phyloP scores from a whole-genome alignment of 1,284 basidiomycete genomes.

The Marasmius tenuissimus region DNA sequence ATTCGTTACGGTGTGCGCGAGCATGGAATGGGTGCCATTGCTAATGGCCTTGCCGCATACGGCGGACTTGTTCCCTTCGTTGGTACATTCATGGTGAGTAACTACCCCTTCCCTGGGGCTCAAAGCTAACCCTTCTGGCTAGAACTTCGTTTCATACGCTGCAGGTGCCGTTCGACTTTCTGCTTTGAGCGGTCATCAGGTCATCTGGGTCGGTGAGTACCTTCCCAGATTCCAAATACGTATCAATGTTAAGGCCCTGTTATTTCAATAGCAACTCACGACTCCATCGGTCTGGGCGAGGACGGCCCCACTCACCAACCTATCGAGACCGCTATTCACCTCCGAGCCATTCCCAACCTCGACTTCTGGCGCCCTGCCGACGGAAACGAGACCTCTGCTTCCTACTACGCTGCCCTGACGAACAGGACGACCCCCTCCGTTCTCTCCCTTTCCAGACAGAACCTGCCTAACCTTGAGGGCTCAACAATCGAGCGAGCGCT shows the following conservation, averaged over 20 bases:
- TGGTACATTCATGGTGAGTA: slow-evolving; percentile 80
- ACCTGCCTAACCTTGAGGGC: slow-evolving; percentile 89
- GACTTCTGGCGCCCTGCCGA: slow-evolving; percentile 93
- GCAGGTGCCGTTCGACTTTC: slow-evolving; percentile 91
- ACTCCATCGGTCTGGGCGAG: slow-evolving; percentile 91
- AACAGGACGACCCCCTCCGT: slow-evolving; percentile 81
- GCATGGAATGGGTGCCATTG: slow-evolving; percentile 96
- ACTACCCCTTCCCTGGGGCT: neutral
- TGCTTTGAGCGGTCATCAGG: slow-evolving; percentile 86
- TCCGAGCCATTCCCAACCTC: slow-evolving; percentile 89
- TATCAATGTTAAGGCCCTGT: slow-evolving; percentile 4
- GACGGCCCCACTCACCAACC: slow-evolving; percentile 98
- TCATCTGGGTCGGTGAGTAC: slow-evolving; percentile 86
- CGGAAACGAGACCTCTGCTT: slow-evolving; percentile 92
- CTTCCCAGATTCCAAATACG: neutral
- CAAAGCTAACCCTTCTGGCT: slow-evolving; percentile 13
- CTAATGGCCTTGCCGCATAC: slow-evolving; percentile 87
- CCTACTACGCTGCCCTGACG: slow-evolving; percentile 81
- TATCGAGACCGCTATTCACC: slow-evolving; percentile 83
- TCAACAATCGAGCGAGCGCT: slow-evolving; percentile 84
- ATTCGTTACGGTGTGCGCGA: slow-evolving; percentile 97
- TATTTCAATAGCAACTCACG: slow-evolving; percentile 68
- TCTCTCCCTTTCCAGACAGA: slow-evolving; percentile 87
- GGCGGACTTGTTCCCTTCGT: slow-evolving; percentile 84
- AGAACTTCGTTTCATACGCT: slow-evolving; percentile 95